Evolutionary conservation across 345 rosid species (phyloP).

Genomic region (Euphorbia lathyris): DNA sequence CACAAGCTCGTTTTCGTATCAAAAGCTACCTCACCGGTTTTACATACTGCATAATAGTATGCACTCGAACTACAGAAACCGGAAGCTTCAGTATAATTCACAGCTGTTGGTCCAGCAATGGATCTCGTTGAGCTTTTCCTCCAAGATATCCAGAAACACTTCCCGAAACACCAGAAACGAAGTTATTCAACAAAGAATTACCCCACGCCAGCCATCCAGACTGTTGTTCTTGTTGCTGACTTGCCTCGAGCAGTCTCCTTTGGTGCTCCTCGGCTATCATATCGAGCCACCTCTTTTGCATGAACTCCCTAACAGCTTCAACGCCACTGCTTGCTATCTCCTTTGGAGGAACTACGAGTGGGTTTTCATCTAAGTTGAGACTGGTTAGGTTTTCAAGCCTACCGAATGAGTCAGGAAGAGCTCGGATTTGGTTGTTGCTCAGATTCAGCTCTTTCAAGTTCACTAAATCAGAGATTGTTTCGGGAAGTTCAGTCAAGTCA

Average conservation of each 20-base stretch:
- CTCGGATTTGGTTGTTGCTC: slow-evolving; percentile 29
- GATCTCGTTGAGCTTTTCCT: slow-evolving; percentile 22
- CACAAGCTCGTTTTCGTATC: neutral
- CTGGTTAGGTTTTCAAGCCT: slow-evolving; percentile 21
- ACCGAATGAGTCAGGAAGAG: slow-evolving; percentile 21
- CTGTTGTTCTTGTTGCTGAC: slow-evolving; percentile 13
- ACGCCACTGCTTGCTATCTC: slow-evolving; percentile 15
- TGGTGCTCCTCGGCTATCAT: slow-evolving; percentile 18
- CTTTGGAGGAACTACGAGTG: slow-evolving; percentile 25
- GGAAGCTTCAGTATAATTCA: slow-evolving; percentile 1
- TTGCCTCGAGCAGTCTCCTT: slow-evolving; percentile 7
- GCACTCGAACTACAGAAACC: neutral
- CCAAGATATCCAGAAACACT: slow-evolving; percentile 18
- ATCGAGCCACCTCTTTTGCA: slow-evolving; percentile 21
- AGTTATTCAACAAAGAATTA: slow-evolving; percentile 18
- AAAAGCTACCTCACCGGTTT: neutral
- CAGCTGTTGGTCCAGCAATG: slow-evolving; percentile 25
- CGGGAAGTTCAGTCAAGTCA: slow-evolving; percentile 26
- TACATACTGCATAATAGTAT: neutral
- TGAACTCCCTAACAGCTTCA: slow-evolving; percentile 22
- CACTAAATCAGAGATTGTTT: slow-evolving; percentile 18
- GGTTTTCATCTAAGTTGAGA: slow-evolving; percentile 24
- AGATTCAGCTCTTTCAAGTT: slow-evolving; percentile 23
- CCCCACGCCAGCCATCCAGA: slow-evolving; percentile 29
- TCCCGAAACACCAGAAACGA: slow-evolving; percentile 20